Evolutionary conservation across 352 stramenopile genomes (phyloP), one percentile per base, ranked within the genome.

Genomic region (Aphanomyces stellatus): DNA sequence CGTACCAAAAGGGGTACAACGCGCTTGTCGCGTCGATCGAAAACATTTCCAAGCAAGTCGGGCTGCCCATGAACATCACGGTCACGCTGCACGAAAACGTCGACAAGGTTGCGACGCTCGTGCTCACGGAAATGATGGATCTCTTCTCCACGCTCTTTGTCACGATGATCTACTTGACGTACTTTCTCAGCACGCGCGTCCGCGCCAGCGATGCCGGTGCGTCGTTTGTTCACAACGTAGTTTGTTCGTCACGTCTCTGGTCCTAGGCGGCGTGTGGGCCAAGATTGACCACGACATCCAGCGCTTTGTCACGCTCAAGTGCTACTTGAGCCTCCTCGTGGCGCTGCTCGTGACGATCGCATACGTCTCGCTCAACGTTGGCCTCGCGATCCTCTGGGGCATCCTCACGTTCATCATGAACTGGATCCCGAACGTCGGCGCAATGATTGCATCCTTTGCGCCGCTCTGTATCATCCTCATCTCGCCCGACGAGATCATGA

Each of bases 221-320:
- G 27, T 13, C 27, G 17, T 30, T 40, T 30, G 0, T 55, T 33
- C 11, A 25, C 25, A 17, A 30, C n/a, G n/a, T n/a, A n/a, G n/a
- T n/a, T n/a, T n/a, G n/a, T 4, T 51, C 19, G 11, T 46, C 37
- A 46, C 37, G 37, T 19, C n/a, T 46, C n/a, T 11, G n/a, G 13
- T 24, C 17, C 3, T 55, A 65, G 59, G 86, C 30, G 86, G 86
- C 24, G 86, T 91, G 7, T 95, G 86, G 86, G 91, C 86, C 64
- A 93, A 92, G 73, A 91, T 95, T 35, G 86, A 95, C 65, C 80
- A 91, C 61, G 86, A 95, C 51, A 92, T 95, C 59, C 86, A 95
- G 71, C 82, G 86, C 2, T 95, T 95, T 62, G 86, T 95, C 48
- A 93, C 86, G 27, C 73, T 95, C 41, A 95, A 95, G 75, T 91